Base-by-base conservation (phyloP, 2,329 filamentous ascomycete genomes). In the Capronia epimyces region DNA sequence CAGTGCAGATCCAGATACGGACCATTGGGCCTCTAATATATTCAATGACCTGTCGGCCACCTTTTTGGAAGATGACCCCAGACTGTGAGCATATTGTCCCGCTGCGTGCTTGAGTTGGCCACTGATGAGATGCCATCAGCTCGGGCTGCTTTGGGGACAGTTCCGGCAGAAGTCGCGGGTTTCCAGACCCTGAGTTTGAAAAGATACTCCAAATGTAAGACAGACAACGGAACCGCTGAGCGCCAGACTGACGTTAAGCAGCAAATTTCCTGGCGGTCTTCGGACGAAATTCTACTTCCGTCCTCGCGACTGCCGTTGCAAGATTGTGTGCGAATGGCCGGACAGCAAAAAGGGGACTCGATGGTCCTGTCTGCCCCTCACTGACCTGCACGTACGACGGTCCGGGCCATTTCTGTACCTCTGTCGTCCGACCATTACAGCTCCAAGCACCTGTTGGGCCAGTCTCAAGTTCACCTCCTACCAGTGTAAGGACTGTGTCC, bases 391-490 rank as follows among this genome's bases (percentile, higher is more conserved):
- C 37, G 55, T 72, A 22, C 52, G 64, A 25, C 66, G 71, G 29
- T 53, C 63, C 3, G 69, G 65, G 1, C 65, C 69, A 12, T 67
- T 65, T 22, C 64, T 74, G 15, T 66, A 68, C 29, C 53, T 74
- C 10, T 73, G 69, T 48, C 63, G 66, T 39, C 64, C 65, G 24
- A 64, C 55, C 15, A 37, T 54, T 13, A 34, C 20, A 8, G 46
- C 44, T 15, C 15, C 50, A 9, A 53, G 51, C 32, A 55, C 52
- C 5, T 60, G 77, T 5, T 82, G 79, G 79, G 72, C 76, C 2
- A 72, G 70, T 45, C 64, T 82, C 10, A 74, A 75, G 25, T 82
- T 82, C 62, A 67, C 68, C 4, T 66, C 73, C 3, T 75, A 79
- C 49, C 79, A 82, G 64, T 68, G 77, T 78, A 67, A 62, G 13